phyloP scores from a whole-genome alignment of 495 filamentous ascomycete species.

The Hypoxylon trugodes region DNA sequence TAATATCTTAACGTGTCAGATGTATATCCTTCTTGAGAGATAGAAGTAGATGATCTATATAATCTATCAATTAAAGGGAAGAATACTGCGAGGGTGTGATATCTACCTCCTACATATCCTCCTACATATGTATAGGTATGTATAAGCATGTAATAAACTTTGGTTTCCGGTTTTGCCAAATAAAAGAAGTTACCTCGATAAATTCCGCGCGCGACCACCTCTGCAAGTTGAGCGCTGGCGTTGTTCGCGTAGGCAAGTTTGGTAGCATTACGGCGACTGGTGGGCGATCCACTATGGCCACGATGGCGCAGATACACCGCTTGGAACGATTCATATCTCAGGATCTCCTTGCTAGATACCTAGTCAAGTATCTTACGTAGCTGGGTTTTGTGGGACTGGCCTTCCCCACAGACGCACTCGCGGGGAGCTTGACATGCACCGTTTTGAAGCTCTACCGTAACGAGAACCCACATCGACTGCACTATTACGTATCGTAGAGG shows the following conservation, averaged over 20 bases:
- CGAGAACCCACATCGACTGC: background rate
- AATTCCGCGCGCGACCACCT: conserved; percentile 3
- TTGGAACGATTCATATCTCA: conserved; percentile 22
- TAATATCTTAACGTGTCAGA: conserved; percentile 19
- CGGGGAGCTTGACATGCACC: conserved; percentile 19
- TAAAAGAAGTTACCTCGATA: conserved; percentile 5
- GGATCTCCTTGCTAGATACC: conserved; percentile 16
- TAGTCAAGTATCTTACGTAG: background rate
- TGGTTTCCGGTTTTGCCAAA: background rate
- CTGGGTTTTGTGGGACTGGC: conserved; percentile 8
- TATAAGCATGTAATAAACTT: background rate
- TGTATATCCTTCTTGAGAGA: background rate
- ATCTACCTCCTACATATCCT: too few species aligned
- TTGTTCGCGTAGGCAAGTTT: conserved; percentile 20
- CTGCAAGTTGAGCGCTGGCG: conserved; percentile 11
- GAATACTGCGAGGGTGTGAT: too few species aligned
- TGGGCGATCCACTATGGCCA: conserved; percentile 14
- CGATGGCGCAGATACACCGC: conserved; percentile 27
- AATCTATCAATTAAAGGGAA: too few species aligned
- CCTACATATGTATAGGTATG: background rate
- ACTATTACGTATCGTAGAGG: conserved; percentile 3
- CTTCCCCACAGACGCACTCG: conserved; percentile 20
- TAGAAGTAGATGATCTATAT: background rate
- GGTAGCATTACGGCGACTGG: conserved; percentile 16
- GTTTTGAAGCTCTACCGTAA: conserved; percentile 16